Base-by-base conservation (phyloP, 805 yeast genomes). In the Wickerhamiella cacticola region DNA sequence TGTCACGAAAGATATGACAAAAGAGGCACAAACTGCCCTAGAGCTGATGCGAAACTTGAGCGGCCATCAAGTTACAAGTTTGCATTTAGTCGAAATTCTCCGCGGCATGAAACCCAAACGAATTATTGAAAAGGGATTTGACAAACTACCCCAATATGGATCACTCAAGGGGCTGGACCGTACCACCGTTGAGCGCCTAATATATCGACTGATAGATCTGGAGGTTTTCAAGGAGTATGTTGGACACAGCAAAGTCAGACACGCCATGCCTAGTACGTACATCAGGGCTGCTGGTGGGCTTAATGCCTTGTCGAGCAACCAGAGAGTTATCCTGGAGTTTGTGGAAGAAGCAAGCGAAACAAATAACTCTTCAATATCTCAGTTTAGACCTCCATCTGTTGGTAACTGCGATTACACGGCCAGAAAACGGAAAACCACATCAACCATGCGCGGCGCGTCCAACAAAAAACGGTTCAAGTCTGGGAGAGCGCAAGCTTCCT, bases 21-120 rank as follows among this genome's bases (percentile, higher is more conserved):
- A 61, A 0, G 67, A 72, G 45, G 80, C 95, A 0, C 67, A 67
- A 39, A 69, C 73, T 44, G 76, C 86, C 22, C 69, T 84, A 3
- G 60, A 67, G 12, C 62, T 88, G 50, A 83, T 88, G 1, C 64
- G 70, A 46, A 59, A 68, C 3, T 58, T 86, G 13, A 79, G 78
- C 53, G 44, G 50, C 9, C 62, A 63, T 23, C 72, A 71, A 15
- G 86, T 87, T 3, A 88, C 97, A 0, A 69, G 81, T 8, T 70
- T 82, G 10, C 80, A 85, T 55, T 80, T 89, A 59, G 88, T 85
- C 54, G 96, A 88, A 62, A 71, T 86, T 4, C 80, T 79, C 62
- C 75, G 80, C 56, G 95, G 96, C 0, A 74, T 86, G 0, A 75
- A 71, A 53, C 66, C 68, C 49, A 70, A 72, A n/a, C 80, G 78